Evolutionary conservation across 495 filamentous ascomycete species (phyloP), one percentile per base, ranked within the genome.

Genomic region (Xylaria venustula): DNA sequence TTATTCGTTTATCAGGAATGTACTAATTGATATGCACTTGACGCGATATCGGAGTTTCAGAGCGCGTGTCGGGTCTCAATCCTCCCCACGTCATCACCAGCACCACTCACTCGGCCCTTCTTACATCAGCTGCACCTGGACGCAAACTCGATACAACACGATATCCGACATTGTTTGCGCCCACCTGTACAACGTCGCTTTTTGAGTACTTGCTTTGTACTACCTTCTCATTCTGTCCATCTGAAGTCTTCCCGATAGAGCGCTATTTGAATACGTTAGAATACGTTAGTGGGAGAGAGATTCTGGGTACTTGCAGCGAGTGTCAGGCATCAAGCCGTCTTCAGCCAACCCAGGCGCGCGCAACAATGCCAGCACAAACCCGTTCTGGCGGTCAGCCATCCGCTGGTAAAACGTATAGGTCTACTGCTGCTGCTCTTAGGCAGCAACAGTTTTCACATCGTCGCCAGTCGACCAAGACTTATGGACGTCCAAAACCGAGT

Each of bases 391-490:
- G 46, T 36, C 64, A 69, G 7, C 30, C 64, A 3, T 67, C 64
- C 17, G 52, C 58, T 8, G 15, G 26, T 26, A 46, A 32, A 23
- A 56, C 58, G 15, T 67, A 65, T 36, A 73, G 22, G 70, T 72
- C 40, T 77, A 81, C 71, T 67, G 67, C 64, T 71, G 71, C 75
- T 3, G 71, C 73, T 20, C 70, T 71, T 7, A 66, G 76, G 32
- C 81, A 83, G 58, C 37, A 67, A 11, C 52, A 64, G 12, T 80
- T 83, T 50, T 69, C 79, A 0, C 46, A 65, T 15, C 71, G 71
- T 25, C 68, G 63, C n/a, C 67, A 64, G 19, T 51, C 67, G 0
- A 62, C 75, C 46, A 76, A 63, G 54, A 79, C 71, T 0, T 82
- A 81, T 66, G 74, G 77, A 48, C 63, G 67, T 8, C 51, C 66